These are phyloP conservation scores for Asterochloris sp. DNA, from an alignment of 139 green algal genomes.

Conservation along the genomic window DNA sequence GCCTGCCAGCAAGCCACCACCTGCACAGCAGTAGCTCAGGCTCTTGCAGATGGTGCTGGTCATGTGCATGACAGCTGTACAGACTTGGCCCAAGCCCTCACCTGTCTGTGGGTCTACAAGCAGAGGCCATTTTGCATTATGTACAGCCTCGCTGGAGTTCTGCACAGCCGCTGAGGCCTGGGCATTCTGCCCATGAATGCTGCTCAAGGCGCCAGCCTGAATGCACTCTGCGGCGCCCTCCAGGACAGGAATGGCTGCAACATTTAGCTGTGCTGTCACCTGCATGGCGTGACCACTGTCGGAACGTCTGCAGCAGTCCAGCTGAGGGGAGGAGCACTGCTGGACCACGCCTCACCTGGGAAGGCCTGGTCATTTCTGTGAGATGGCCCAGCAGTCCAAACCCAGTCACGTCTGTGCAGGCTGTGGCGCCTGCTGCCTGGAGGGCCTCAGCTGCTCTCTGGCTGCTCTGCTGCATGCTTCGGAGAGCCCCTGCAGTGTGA, in stretches of 20 bases:
- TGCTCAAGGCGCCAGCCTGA: conserved; percentile 45
- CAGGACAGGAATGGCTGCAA: conserved; percentile 54
- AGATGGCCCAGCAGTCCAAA: conserved; percentile 89
- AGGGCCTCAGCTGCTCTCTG: conserved; percentile 45
- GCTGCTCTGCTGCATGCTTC: conserved; percentile 62
- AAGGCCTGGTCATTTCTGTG: conserved; percentile 64
- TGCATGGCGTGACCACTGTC: background rate
- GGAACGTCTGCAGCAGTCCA: background rate
- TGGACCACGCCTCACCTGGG: conserved; percentile 30
- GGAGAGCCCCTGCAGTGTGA: conserved; percentile 14
- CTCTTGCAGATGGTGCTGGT: background rate
- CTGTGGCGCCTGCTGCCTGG: conserved; percentile 41
- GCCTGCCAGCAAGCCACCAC: conserved; percentile 55
- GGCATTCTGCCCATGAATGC: conserved; percentile 60
- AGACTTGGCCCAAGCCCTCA: background rate
- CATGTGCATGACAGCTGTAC: background rate
- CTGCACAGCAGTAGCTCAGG: conserved; percentile 3
- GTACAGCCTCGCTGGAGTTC: background rate
- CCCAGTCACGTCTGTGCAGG: conserved; percentile 89
- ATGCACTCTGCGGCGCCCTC: conserved; percentile 47
- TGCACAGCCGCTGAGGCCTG: conserved; percentile 24
- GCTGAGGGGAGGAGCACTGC: background rate
- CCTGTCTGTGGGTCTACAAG: conserved; percentile 84
- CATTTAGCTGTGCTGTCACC: conserved; percentile 35
- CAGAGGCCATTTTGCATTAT: conserved; percentile 35